Evolutionary conservation across 192 early-diverging fungal species (phyloP).

Genomic region (Coemansia erecta): DNA sequence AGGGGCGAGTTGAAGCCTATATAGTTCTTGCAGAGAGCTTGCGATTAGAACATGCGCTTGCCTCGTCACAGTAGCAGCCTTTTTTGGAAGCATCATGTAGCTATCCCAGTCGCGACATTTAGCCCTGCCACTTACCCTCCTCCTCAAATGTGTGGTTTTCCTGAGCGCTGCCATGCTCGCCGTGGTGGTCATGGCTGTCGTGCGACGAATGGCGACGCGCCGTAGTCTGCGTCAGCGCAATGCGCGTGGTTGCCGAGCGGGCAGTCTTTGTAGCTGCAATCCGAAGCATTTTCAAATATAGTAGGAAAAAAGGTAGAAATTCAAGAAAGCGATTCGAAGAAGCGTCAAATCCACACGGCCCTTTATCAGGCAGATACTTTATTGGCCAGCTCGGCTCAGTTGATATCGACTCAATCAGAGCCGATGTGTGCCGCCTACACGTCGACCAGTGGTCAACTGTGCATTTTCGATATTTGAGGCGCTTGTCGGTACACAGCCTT

Average conservation of each 20-base stretch:
- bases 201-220: conserved; percentile 38
- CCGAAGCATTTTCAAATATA: conserved; percentile 32
- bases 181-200: conserved; percentile 18
- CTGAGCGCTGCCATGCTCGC: conserved; percentile 11
- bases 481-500: no score
- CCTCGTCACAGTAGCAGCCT: no score
- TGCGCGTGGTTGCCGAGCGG: conserved; percentile 14
- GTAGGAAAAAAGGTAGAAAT: neutral
- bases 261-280: conserved; percentile 20
- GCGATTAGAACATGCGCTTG: no score
- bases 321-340: conserved; percentile 1
- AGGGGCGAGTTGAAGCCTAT: conserved; percentile 38
- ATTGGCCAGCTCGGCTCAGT: neutral
- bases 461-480: no score
- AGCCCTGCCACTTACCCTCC: conserved; percentile 13
- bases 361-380: no score
- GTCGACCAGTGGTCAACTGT: no score
- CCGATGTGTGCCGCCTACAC: no score
- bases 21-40: no score
- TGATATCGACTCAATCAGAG: neutral
- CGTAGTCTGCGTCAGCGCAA: conserved; percentile 13
- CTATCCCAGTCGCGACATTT: no score
- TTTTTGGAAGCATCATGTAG: no score
- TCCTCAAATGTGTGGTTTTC: conserved; percentile 30
- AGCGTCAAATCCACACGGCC: no score